phyloP scores from a whole-genome alignment of 345 rosid species.

The Psidium guajava region DNA sequence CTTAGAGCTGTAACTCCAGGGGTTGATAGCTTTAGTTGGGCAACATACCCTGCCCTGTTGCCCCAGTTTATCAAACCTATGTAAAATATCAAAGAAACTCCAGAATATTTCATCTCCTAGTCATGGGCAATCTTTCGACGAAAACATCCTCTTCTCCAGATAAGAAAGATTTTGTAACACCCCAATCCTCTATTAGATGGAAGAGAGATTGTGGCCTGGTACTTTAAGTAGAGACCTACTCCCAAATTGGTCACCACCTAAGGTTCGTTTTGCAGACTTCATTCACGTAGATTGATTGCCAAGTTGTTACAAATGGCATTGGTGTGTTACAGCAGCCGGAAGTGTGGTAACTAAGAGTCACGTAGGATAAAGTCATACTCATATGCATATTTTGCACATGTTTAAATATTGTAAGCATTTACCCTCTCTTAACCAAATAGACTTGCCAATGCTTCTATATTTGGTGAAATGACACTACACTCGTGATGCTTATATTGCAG shows the following conservation, averaged over 20 bases:
- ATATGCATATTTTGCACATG: background rate
- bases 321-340: background rate
- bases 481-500: constrained; percentile 24
- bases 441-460: background rate
- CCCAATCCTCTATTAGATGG: background rate
- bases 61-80: background rate
- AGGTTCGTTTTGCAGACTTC: background rate
- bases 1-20: background rate
- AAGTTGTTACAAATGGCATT: background rate
- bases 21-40: too few relatives aligned
- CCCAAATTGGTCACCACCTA: background rate
- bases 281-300: background rate
- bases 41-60: background rate
- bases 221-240: background rate
- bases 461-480: background rate
- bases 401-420: background rate
- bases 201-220: background rate
- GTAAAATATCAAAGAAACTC: background rate
- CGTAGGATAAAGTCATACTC: background rate
- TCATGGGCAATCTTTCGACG: background rate
- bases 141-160: background rate
- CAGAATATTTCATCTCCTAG: background rate
- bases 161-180: background rate
- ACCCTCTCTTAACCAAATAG: background rate
- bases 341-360: background rate